phyloP scores from a whole-genome alignment of 805 yeast genomes.

The Spencermartinsiella europaea region DNA sequence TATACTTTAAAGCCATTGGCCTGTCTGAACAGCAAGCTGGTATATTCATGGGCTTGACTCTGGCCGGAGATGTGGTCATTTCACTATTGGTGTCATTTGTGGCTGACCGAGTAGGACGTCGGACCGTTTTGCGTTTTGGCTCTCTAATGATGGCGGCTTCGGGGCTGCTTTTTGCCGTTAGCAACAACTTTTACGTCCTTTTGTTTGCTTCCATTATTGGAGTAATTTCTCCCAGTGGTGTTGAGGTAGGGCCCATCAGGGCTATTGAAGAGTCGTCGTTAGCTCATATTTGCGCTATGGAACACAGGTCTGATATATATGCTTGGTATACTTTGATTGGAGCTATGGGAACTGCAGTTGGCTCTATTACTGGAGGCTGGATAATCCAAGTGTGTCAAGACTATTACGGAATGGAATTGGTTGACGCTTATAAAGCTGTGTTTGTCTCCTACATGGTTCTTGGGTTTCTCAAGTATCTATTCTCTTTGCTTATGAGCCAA shows the following conservation, averaged over 20 bases:
- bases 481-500: constrained; percentile 40
- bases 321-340: constrained; percentile 55
- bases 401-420: constrained; percentile 8
- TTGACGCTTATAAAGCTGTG: constrained; percentile 44
- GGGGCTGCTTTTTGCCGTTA: constrained; percentile 37
- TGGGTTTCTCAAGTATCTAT: constrained; percentile 43
- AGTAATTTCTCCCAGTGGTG: constrained; percentile 54
- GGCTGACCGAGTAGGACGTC: constrained; percentile 46
- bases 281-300: constrained; percentile 41
- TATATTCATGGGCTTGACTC: constrained; percentile 43
- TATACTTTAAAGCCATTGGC: constrained; percentile 40
- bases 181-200: constrained; percentile 34
- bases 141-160: constrained; percentile 41
- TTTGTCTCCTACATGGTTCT: constrained; percentile 51
- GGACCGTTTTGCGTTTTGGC: constrained; percentile 37
- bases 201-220: constrained; percentile 42
- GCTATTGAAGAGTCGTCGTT: constrained; percentile 51
- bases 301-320: constrained; percentile 47
- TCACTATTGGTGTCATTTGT: constrained; percentile 42
- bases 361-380: constrained; percentile 40
- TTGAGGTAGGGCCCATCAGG: constrained; percentile 55
- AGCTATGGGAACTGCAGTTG: constrained; percentile 42
- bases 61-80: constrained; percentile 48
- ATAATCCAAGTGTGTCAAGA: constrained; percentile 24
- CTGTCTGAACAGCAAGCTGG: constrained; percentile 44